These are phyloP conservation scores for Oryza rufipogon DNA, from an alignment of 176 grass and related monocot genomes.

Conservation along the genomic window DNA sequence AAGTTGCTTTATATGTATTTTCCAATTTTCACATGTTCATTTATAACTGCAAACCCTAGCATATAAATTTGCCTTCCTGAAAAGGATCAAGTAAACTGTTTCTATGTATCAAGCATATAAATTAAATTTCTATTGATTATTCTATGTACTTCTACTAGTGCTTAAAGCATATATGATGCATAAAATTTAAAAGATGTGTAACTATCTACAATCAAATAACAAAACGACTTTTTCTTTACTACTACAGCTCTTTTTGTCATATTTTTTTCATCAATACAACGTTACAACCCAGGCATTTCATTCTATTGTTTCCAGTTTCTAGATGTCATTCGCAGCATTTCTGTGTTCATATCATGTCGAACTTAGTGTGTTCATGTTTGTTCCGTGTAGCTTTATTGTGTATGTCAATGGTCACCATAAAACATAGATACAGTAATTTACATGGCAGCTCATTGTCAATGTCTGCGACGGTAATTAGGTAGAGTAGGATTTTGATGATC, in stretches of 20 bases:
- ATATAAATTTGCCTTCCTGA: constrained; percentile 21
- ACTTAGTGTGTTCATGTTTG: not conserved
- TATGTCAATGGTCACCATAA: not conserved
- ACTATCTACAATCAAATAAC: not conserved
- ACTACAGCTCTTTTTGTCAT: not conserved
- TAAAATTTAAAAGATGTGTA: not conserved
- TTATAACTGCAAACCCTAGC: constrained; percentile 3
- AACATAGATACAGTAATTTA: not conserved
- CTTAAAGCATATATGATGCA: not conserved
- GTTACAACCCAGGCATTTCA: too few species aligned
- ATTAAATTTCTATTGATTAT: not conserved
- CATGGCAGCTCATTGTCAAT: not conserved
- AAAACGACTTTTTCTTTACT: not conserved
- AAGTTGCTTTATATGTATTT: constrained; percentile 34
- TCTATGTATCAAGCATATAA: not conserved
- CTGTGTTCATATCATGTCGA: not conserved
- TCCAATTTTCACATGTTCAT: constrained; percentile 39
- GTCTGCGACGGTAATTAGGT: not conserved
- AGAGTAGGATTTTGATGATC: not conserved
- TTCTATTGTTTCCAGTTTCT: not conserved
- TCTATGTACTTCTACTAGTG: not conserved
- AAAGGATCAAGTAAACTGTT: not conserved
- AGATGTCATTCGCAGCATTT: not conserved
- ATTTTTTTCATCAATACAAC: too few species aligned
- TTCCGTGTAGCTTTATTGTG: not conserved